Percentiles rank a stretch among this genome's conserved stretches.
Conservation (phyloP, 73 alveolate genomes). For the Stentor roeselii region DNA sequence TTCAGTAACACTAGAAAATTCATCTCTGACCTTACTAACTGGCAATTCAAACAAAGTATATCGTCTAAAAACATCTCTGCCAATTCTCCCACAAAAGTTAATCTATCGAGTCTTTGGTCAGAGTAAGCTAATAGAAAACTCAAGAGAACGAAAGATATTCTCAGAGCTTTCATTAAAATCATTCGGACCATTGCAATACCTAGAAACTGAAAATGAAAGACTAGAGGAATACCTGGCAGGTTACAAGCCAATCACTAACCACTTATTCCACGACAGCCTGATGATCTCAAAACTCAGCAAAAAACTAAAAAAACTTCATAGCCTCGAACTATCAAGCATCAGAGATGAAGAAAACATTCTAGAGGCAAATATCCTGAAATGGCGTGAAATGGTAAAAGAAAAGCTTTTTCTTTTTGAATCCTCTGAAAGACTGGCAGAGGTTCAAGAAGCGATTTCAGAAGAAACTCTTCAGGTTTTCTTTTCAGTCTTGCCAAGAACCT, state of each 20-base stretch:
- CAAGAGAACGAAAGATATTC: neutral
- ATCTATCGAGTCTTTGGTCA: slow-evolving; percentile 9
- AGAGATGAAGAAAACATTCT: neutral
- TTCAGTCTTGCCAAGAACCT: neutral
- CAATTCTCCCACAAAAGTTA: neutral
- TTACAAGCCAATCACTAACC: neutral
- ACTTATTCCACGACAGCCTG: neutral
- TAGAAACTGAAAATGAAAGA: neutral
- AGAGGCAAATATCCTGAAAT: neutral
- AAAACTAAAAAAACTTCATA: neutral
- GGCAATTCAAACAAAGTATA: neutral
- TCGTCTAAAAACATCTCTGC: neutral
- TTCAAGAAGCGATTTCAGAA: neutral
- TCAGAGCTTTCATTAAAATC: neutral
- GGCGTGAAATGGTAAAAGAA: neutral
- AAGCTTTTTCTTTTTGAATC: neutral
- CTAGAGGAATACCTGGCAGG: neutral
- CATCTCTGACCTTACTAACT: neutral
- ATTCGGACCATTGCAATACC: neutral
- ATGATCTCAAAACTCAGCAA: neutral
- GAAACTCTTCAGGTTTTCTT: neutral
- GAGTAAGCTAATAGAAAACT: neutral
- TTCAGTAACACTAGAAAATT: slow-evolving; percentile 2
- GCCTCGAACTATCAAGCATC: neutral
- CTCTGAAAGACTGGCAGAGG: neutral